These are phyloP conservation scores for Cercospora canescens DNA, from an alignment of 2,329 filamentous ascomycete genomes.

Conservation along the genomic window DNA sequence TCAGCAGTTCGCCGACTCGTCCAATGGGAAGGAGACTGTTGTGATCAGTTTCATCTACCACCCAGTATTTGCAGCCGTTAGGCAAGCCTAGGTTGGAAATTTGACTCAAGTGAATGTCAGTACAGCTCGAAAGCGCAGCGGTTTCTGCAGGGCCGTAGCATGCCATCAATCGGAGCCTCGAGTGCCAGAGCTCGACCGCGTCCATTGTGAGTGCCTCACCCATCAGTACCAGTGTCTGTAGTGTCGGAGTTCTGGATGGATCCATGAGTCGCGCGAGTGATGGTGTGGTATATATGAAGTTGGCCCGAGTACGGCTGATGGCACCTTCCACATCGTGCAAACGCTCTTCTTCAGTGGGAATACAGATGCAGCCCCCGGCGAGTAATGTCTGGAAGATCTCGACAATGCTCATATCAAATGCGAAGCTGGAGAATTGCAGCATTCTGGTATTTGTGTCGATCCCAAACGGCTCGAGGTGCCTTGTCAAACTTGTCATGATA, in stretches of 20 bases:
- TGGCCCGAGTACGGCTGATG: not conserved
- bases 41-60: not conserved
- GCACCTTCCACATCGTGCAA: not conserved
- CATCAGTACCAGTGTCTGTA: not conserved
- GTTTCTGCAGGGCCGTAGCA: not conserved
- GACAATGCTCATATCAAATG: conserved; percentile 19
- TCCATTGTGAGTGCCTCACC: not conserved
- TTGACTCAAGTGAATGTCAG: not conserved
- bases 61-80: not conserved
- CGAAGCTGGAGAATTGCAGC: conserved; percentile 19
- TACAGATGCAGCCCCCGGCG: conserved; percentile 18
- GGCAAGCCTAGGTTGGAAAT: not conserved
- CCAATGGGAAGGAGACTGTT: not conserved
- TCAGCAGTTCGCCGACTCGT: not conserved
- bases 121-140: not conserved
- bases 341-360: conserved; percentile 27
- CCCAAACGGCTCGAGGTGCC: not conserved
- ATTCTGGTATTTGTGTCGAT: not conserved
- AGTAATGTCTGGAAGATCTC: conserved; percentile 13
- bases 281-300: not conserved
- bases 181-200: not conserved
- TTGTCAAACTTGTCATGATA: not conserved
- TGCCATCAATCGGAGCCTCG: not conserved
- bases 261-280: not conserved
- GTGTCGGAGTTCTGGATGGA: not conserved